These are phyloP conservation scores for Tripterygium wilfordii DNA, from an alignment of 177 flowering plant species.

Conservation along the genomic window DNA sequence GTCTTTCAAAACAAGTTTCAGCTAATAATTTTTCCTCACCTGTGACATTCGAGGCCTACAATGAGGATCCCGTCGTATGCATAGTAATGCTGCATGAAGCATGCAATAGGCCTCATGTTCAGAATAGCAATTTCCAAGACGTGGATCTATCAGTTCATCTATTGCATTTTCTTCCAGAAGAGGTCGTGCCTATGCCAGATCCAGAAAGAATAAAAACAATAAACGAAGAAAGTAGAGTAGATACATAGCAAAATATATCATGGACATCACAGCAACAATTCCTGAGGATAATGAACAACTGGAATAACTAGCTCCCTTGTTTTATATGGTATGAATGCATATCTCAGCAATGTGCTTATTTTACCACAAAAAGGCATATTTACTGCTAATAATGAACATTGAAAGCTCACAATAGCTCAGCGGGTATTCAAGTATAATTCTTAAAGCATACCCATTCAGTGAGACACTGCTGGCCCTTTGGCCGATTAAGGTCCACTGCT, in stretches of 20 bases:
- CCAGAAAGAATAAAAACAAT: background rate
- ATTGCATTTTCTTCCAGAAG: slow-evolving; percentile 47
- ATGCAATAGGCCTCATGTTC: slow-evolving; percentile 50
- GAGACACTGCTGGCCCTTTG: slow-evolving; percentile 61
- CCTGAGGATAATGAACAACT: too few relatives aligned
- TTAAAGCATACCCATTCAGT: slow-evolving; percentile 47
- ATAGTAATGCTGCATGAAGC: slow-evolving; percentile 60
- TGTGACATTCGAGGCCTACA: slow-evolving; percentile 62
- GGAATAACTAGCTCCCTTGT: too few relatives aligned
- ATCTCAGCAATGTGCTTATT: background rate
- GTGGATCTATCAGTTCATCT: slow-evolving; percentile 47
- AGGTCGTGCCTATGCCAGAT: slow-evolving; percentile 45
- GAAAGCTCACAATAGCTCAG: background rate
- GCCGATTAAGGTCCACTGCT: slow-evolving; percentile 51
- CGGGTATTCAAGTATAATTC: background rate
- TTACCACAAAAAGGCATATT: background rate
- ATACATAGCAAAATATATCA: background rate
- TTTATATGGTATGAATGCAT: too few relatives aligned
- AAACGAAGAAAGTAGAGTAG: too few relatives aligned
- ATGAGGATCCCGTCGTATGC: slow-evolving; percentile 52
- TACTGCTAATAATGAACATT: background rate
- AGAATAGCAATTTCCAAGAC: slow-evolving; percentile 27
- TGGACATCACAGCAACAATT: too few relatives aligned
- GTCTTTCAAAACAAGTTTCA: background rate
- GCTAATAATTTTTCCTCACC: slow-evolving; percentile 21